phyloP scores from a whole-genome alignment of 208 protist genomes.

The Crithidia bombi region DNA sequence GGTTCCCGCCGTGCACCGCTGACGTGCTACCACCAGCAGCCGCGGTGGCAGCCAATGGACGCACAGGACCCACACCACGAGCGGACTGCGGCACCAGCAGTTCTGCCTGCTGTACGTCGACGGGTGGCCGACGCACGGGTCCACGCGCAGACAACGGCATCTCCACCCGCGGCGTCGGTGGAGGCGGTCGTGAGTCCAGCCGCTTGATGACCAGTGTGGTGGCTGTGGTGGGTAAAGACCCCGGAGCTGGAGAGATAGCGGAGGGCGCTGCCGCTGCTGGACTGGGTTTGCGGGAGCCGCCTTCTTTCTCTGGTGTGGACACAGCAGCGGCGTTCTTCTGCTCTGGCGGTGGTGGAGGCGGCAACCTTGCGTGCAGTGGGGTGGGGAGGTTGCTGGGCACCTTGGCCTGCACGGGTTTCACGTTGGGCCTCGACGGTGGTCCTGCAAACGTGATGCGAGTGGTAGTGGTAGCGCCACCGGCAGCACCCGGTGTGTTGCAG shows the following conservation, averaged over 20 bases:
- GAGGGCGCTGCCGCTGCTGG: neutral
- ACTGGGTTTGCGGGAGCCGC: neutral
- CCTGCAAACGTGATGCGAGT: slow-evolving; percentile 17
- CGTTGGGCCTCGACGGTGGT: neutral
- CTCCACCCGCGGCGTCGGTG: neutral
- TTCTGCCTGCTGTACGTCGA: neutral
- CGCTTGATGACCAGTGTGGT: slow-evolving; percentile 24
- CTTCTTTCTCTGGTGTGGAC: neutral
- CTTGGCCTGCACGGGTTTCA: slow-evolving; percentile 26
- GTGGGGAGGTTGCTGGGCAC: slow-evolving; percentile 9
- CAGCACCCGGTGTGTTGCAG: neutral
- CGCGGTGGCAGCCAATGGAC: no score
- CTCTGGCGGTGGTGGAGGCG: neutral
- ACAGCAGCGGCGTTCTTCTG: no score
- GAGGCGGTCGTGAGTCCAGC: slow-evolving; percentile 7
- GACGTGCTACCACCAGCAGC: neutral
- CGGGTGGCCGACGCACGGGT: slow-evolving; percentile 2
- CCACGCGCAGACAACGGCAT: slow-evolving; percentile 16
- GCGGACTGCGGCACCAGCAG: slow-evolving; percentile 22
- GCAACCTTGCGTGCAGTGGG: neutral
- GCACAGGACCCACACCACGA: neutral
- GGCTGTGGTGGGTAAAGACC: neutral
- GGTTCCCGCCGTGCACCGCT: neutral
- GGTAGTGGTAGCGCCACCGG: neutral
- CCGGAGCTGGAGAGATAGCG: neutral